These are phyloP conservation scores for Coffea eugenioides DNA, from an alignment of 257 asterid genomes.

Conservation along the genomic window DNA sequence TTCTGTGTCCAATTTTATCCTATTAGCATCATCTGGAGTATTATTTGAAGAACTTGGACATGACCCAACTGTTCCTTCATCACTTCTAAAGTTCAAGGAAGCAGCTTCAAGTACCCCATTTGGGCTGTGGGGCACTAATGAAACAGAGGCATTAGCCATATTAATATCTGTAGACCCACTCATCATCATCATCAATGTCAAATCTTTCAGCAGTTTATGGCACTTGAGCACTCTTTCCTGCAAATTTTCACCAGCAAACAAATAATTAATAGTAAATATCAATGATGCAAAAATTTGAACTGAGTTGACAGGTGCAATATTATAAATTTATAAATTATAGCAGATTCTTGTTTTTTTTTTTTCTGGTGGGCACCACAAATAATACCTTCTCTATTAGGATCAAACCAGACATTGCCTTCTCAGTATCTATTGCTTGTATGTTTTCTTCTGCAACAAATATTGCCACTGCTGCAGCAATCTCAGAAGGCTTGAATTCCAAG, in stretches of 20 bases:
- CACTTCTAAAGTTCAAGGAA: constrained; percentile 60
- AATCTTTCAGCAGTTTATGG: constrained; percentile 50
- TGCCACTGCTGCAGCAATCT: constrained; percentile 79
- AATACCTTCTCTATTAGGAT: constrained; percentile 51
- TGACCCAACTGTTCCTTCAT: constrained; percentile 43
- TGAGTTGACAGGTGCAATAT: neutral
- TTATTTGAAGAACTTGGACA: constrained; percentile 40
- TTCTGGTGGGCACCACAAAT: constrained; percentile 23
- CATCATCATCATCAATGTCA: constrained; percentile 32
- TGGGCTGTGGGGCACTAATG: constrained; percentile 50
- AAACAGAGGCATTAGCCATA: constrained; percentile 16
- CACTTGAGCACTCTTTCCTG: constrained; percentile 70
- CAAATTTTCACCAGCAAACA: constrained; percentile 16
- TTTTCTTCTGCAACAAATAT: constrained; percentile 43
- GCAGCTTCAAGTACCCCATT: constrained; percentile 66
- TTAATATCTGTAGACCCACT: constrained; percentile 24
- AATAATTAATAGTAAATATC: neutral
- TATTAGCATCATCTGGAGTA: constrained; percentile 41
- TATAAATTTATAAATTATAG: no score
- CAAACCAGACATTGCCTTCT: constrained; percentile 49
- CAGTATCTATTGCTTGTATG: constrained; percentile 34
- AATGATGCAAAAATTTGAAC: neutral
- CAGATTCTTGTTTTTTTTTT: neutral
- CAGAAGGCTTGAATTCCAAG: constrained; percentile 85
- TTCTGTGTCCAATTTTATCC: constrained; percentile 50